Conservation (phyloP, 805 yeast species). For the Starmera pachycereana region DNA sequence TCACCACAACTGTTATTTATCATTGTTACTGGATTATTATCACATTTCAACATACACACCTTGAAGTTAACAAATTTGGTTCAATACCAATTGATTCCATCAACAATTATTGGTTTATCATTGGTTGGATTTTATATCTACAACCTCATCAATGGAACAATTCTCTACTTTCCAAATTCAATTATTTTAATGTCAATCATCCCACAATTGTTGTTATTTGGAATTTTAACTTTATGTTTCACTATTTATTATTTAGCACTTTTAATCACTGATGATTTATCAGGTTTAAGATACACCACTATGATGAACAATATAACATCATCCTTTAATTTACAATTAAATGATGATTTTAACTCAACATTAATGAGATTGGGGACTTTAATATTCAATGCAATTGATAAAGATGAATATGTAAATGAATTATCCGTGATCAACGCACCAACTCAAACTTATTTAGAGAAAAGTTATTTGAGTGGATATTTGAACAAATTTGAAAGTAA, state of each 20-base stretch:
- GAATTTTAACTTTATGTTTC: slow-evolving; percentile 40
- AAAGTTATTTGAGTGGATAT: slow-evolving; percentile 11
- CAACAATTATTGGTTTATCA: slow-evolving; percentile 44
- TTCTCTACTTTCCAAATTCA: slow-evolving; percentile 38
- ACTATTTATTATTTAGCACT: slow-evolving; percentile 48
- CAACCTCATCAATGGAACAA: slow-evolving; percentile 28
- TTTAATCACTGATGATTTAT: slow-evolving; percentile 36
- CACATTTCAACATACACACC: slow-evolving; percentile 53
- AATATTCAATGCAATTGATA: slow-evolving; percentile 58
- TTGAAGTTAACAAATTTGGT: slow-evolving; percentile 46
- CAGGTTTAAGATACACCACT: slow-evolving; percentile 23
- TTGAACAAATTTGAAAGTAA: slow-evolving; percentile 17
- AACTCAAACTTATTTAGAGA: slow-evolving; percentile 46
- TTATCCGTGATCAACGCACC: slow-evolving; percentile 37
- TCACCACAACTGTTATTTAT: slow-evolving; percentile 41
- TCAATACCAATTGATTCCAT: slow-evolving; percentile 51
- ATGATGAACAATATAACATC: slow-evolving; percentile 27
- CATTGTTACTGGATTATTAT: slow-evolving; percentile 44
- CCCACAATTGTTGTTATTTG: slow-evolving; percentile 53
- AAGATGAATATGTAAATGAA: slow-evolving; percentile 55
- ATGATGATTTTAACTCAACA: slow-evolving; percentile 61
- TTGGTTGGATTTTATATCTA: slow-evolving; percentile 39
- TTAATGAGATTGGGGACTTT: slow-evolving; percentile 49
- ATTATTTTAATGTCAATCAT: slow-evolving; percentile 47
- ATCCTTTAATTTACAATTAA: slow-evolving; percentile 26